Evolutionary conservation across 1,284 basidiomycete species (phyloP).

Genomic region (Ganoderma lingzhi): DNA sequence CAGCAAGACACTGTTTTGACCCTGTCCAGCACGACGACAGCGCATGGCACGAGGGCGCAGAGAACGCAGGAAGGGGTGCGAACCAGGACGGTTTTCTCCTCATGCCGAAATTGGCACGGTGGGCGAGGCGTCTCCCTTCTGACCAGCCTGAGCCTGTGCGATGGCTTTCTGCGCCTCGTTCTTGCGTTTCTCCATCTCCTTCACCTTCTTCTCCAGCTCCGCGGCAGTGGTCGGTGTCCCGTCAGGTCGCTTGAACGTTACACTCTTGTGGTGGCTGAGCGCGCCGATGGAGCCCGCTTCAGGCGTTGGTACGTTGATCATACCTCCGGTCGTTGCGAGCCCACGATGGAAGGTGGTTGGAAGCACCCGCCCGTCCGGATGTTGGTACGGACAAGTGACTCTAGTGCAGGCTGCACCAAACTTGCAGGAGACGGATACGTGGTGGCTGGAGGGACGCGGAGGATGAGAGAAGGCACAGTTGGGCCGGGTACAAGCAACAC

Average conservation of each 20-base stretch:
- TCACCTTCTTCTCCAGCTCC: constrained; percentile 63
- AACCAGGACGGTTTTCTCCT: background rate
- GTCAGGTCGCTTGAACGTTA: constrained; percentile 66
- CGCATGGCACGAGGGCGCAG: background rate
- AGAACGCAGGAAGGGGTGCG: background rate
- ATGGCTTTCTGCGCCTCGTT: constrained; percentile 57
- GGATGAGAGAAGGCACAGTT: constrained; percentile 78
- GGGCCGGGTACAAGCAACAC: constrained; percentile 75
- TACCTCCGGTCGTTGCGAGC: constrained; percentile 61
- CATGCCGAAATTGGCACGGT: constrained; percentile 63
- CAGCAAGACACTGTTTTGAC: background rate
- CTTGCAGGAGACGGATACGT: constrained; percentile 61
- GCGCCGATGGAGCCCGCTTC: constrained; percentile 69
- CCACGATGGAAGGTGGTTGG: constrained; percentile 82
- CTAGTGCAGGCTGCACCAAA: constrained; percentile 84
- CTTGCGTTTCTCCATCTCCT: constrained; percentile 65
- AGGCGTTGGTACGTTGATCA: constrained; percentile 66
- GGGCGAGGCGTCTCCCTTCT: constrained; percentile 62
- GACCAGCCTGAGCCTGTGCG: constrained; percentile 59
- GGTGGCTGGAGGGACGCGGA: constrained; percentile 27
- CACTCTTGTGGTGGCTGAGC: constrained; percentile 68
- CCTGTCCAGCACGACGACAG: background rate
- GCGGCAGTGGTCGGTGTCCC: constrained; percentile 63
- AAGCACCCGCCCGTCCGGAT: constrained; percentile 81
- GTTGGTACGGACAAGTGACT: constrained; percentile 77